phyloP scores from a whole-genome alignment of 495 filamentous ascomycete species.

The Talaromyces borbonicus region DNA sequence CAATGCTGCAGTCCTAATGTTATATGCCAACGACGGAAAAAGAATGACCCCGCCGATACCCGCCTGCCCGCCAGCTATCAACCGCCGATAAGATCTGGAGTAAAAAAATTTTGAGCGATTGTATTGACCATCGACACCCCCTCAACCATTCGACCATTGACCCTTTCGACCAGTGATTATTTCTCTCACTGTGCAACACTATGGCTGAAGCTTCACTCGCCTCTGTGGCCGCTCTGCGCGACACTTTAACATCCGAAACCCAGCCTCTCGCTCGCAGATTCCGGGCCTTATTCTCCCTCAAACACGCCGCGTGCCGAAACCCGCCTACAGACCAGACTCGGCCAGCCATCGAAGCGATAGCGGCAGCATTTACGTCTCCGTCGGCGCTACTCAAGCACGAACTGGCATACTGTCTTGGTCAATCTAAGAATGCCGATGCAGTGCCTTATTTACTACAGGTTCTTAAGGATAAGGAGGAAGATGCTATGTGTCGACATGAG shows the following conservation, averaged over 20 bases:
- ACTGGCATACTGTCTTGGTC: constrained; percentile 92
- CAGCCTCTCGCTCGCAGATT: constrained; percentile 82
- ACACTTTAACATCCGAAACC: constrained; percentile 65
- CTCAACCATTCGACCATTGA: too few species aligned
- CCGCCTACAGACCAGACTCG: constrained; percentile 51
- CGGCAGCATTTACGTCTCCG: constrained; percentile 71
- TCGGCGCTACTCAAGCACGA: constrained; percentile 91
- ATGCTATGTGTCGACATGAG: constrained; percentile 94
- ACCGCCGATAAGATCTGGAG: constrained; percentile 24
- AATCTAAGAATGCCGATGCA: constrained; percentile 67
- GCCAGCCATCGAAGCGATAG: constrained; percentile 84
- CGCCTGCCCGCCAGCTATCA: constrained; percentile 24
- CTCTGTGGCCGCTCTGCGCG: constrained; percentile 53
- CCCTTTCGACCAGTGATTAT: background rate
- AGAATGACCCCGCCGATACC: constrained; percentile 13
- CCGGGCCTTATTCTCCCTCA: constrained; percentile 95
- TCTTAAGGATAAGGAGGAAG: constrained; percentile 69
- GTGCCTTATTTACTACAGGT: constrained; percentile 64
- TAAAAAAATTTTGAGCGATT: constrained; percentile 13
- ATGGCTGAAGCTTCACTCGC: constrained; percentile 14
- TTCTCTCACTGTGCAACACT: constrained; percentile 15
- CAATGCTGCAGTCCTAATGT: too few species aligned
- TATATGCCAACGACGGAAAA: too few species aligned
- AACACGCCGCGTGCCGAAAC: constrained; percentile 70
- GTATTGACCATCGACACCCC: too few species aligned